Evolutionary conservation across 1,284 basidiomycete species (phyloP), one percentile per base, ranked within the genome.

Genomic region (Tilletia walkeri): DNA sequence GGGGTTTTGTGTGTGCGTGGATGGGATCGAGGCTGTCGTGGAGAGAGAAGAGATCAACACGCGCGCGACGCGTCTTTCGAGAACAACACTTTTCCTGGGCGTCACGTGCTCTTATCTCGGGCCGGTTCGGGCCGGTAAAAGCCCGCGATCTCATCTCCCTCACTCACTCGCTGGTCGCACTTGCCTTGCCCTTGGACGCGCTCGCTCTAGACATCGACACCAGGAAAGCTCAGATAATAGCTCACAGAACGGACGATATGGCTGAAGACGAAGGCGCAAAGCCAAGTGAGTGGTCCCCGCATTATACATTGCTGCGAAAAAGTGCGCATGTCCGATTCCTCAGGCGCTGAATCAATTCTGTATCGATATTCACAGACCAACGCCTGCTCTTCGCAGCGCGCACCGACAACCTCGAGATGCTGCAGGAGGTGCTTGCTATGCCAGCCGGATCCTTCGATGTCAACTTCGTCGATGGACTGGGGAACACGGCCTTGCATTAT

Each of bases 401-500:
- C 56, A 78, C 76, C 16, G 80, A 82, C 69, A 78, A 81, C 47
- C 61, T 75, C 3, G 78, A 77, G 3, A 70, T 82, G 6, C 67
- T 79, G 12, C 72, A 76, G 45, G 77, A 78, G 53, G 74, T 82
- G 50, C 36, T 79, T 38, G 68, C 72, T 9, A 73, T 76, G 0
- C 69, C 73, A 9, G 74, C 66, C 39, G 59, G 49, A 24, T 45
- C 73, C 9, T 77, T 78, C 66, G 79, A 82, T 50, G 75, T 79
- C 65, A 82, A 82, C 63, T 75, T 72, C 65, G 69, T 69, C 34
- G 80, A 82, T 41, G 78, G 79, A 0, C 65, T 82, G 45, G 81
- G 81, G 5, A 79, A 77, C 68, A 82, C 81, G n/a, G 73, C 80
- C 12, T 73, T 82, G 36, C 81, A 82, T 73, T 79, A 81, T 66